Evolutionary conservation across 2,329 filamentous ascomycete genomes (phyloP).

Genomic region (Trichoderma brevicompactum): DNA sequence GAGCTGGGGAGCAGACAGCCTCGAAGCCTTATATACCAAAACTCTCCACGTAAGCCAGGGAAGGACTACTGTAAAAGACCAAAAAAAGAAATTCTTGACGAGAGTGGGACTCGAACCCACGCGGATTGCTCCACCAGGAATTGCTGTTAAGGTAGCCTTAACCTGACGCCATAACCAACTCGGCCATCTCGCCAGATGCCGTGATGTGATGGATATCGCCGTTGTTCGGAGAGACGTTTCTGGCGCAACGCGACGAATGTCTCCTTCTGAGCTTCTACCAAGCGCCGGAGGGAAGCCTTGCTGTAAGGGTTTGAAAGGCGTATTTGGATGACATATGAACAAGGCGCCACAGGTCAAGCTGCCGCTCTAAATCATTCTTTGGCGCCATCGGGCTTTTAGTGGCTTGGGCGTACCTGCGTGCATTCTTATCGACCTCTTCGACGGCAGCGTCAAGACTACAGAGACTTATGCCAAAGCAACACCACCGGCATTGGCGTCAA

Average conservation of each 20-base stretch:
- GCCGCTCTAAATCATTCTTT: background rate
- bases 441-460: background rate
- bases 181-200: slow-evolving; percentile 28
- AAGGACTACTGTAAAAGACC: background rate
- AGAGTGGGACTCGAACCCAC: slow-evolving; percentile 33
- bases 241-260: background rate
- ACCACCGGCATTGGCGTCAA: background rate
- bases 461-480: background rate
- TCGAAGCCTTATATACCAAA: background rate
- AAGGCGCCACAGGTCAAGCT: background rate
- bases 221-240: slow-evolving; percentile 16
- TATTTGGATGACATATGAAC: background rate
- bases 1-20: background rate
- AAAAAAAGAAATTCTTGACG: slow-evolving; percentile 29
- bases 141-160: slow-evolving; percentile 31
- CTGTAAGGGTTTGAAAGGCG: background rate
- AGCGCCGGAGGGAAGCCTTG: background rate
- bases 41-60: background rate
- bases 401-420: background rate
- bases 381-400: background rate
- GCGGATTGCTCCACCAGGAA: slow-evolving; percentile 31
- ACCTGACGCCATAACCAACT: slow-evolving; percentile 31
- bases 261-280: background rate
- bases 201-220: background rate
- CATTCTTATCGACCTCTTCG: too few species aligned